These are phyloP conservation scores for Paramecium biaurelia DNA, from an alignment of 73 alveolate species.

Conservation along the genomic window DNA sequence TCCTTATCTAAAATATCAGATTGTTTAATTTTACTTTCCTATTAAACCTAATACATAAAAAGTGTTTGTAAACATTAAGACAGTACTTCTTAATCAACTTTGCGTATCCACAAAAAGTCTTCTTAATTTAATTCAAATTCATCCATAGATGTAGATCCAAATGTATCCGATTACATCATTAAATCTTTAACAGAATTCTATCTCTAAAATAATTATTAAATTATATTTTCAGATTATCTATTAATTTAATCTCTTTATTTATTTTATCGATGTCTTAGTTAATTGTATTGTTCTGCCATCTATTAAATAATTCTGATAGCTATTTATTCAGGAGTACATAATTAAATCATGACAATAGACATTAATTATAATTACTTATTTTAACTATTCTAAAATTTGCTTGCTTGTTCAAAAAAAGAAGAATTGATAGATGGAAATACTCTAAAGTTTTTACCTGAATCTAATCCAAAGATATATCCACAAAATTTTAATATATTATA, in stretches of 20 bases:
- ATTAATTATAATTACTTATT: conserved; percentile 3
- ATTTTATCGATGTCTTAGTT: background rate
- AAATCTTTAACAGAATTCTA: background rate
- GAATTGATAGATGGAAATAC: background rate
- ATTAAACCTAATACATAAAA: background rate
- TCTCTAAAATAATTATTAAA: background rate
- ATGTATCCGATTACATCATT: background rate
- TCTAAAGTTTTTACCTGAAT: conserved; percentile 29
- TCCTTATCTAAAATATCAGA: conserved; percentile 40
- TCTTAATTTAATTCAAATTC: conserved; percentile 29
- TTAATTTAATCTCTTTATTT: conserved; percentile 43
- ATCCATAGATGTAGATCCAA: conserved; percentile 13
- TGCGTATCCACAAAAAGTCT: background rate
- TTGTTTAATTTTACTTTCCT: conserved; percentile 16
- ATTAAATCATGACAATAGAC: conserved; percentile 15
- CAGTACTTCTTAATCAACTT: background rate
- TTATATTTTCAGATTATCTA: conserved; percentile 3
- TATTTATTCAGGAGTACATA: conserved; percentile 12
- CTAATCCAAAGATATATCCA: conserved; percentile 35
- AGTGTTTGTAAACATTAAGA: background rate
- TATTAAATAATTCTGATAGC: background rate
- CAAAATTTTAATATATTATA: conserved; percentile 38
- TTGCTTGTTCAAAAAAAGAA: background rate
- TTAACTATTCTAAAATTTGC: background rate
- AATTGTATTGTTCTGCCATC: background rate